These are phyloP conservation scores for Penicillium sp. DNA, from an alignment of 2,329 filamentous ascomycete genomes.

Conservation along the genomic window DNA sequence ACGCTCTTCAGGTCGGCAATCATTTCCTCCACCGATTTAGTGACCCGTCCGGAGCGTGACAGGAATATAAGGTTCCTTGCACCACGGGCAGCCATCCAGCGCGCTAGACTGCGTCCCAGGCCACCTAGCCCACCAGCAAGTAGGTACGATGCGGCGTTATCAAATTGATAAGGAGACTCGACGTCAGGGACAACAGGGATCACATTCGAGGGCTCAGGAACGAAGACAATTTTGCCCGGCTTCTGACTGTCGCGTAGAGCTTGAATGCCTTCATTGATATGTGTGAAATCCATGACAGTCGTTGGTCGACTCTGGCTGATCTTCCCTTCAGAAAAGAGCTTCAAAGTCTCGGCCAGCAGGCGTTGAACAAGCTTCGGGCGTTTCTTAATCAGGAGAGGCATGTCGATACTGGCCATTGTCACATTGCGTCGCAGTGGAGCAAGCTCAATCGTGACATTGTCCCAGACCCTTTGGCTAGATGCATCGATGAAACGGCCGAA, in stretches of 20 bases:
- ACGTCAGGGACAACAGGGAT: conserved; percentile 6
- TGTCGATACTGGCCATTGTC: conserved; percentile 13
- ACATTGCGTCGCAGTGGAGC: conserved; percentile 2
- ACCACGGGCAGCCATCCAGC: conserved; percentile 21
- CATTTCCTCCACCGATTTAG: conserved; percentile 10
- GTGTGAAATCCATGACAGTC: conserved; percentile 6
- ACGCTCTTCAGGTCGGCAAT: conserved; percentile 5
- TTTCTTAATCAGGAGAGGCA: conserved; percentile 7
- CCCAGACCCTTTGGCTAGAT: neutral
- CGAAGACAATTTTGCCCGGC: conserved; percentile 12
- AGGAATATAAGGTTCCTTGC: conserved; percentile 20
- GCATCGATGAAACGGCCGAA: conserved; percentile 19
- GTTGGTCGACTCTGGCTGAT: conserved; percentile 2
- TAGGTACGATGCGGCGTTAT: conserved; percentile 14
- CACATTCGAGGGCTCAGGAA: neutral
- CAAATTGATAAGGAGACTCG: conserved; percentile 11
- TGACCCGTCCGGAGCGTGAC: conserved; percentile 11
- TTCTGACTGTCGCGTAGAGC: neutral
- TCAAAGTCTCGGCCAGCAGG: conserved; percentile 5
- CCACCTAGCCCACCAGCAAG: conserved; percentile 25
- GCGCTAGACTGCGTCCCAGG: conserved; percentile 18
- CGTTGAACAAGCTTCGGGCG: conserved; percentile 3
- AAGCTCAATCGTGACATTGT: conserved; percentile 6
- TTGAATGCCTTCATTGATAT: conserved; percentile 7
- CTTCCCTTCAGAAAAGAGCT: conserved; percentile 3